phyloP scores from a whole-genome alignment of 1,284 basidiomycete species.

The Rhodotorula sp. region DNA sequence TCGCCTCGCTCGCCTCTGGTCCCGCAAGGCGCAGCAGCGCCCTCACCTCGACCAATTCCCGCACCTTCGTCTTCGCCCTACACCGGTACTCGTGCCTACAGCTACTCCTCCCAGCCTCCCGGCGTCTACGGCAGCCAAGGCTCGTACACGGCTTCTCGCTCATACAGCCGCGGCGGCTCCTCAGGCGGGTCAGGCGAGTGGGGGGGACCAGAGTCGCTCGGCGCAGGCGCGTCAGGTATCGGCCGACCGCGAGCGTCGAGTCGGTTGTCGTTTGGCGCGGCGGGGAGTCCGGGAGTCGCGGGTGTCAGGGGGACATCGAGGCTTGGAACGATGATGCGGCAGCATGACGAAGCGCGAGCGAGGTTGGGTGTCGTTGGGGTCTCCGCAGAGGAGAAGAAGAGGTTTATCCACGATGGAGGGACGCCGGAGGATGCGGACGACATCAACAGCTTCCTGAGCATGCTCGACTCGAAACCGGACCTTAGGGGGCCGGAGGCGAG shows the following conservation, averaged over 20 bases:
- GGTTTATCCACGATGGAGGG: conserved; percentile 21
- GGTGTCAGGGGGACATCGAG: neutral
- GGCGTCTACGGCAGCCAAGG: conserved; percentile 8
- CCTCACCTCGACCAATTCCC: conserved; percentile 12
- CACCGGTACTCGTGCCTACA: neutral
- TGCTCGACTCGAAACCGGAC: conserved; percentile 42
- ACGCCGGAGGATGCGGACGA: conserved; percentile 38
- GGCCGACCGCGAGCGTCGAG: neutral
- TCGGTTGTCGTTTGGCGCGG: conserved; percentile 11
- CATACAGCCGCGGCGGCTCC: conserved; percentile 15
- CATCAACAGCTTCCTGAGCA: conserved; percentile 40
- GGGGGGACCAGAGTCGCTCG: neutral
- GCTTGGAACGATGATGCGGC: conserved; percentile 2
- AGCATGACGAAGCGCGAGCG: conserved; percentile 11
- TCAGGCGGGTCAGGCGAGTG: conserved; percentile 3
- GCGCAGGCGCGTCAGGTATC: neutral
- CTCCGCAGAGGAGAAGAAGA: neutral
- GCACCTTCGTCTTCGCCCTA: conserved; percentile 16
- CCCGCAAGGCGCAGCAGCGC: neutral
- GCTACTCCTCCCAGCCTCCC: too few relatives aligned
- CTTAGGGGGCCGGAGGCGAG: conserved; percentile 14
- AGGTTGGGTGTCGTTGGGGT: neutral
- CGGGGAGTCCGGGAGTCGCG: neutral
- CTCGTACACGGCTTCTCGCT: conserved; percentile 14
- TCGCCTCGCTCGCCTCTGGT: conserved; percentile 9